These are phyloP conservation scores for Hyphodiscus sp. DNA, from an alignment of 2,329 filamentous ascomycete genomes.

Conservation along the genomic window DNA sequence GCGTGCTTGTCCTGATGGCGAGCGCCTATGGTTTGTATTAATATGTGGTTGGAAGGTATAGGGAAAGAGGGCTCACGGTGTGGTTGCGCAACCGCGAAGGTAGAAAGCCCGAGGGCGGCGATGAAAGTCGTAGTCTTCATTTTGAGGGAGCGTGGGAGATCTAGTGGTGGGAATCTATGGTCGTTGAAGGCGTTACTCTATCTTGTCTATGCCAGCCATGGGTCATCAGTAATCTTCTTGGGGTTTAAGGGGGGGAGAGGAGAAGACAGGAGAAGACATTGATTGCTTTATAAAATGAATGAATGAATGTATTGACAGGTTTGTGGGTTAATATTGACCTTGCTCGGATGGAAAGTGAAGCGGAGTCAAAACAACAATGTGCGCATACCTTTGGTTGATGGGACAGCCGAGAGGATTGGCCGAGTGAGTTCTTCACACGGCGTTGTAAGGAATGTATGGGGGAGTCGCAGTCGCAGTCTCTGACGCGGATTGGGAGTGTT, in stretches of 20 bases:
- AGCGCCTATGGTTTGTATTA: slow-evolving; percentile 4
- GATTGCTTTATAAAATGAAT: too few relatives aligned
- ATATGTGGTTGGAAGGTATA: not conserved
- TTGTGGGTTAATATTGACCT: too few relatives aligned
- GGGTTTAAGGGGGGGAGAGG: not conserved
- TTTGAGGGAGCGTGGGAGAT: slow-evolving; percentile 13
- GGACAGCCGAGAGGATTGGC: not conserved
- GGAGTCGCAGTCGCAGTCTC: not conserved
- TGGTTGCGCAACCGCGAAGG: slow-evolving; percentile 23
- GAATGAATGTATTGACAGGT: not conserved
- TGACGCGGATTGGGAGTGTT: not conserved
- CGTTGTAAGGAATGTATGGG: not conserved
- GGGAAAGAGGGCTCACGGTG: not conserved
- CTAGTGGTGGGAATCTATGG: not conserved
- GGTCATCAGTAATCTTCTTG: not conserved
- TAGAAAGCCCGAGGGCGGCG: slow-evolving; percentile 34
- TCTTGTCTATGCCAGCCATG: not conserved
- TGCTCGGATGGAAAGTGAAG: not conserved
- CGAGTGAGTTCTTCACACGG: not conserved
- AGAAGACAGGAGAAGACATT: too few relatives aligned
- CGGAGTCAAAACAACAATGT: not conserved
- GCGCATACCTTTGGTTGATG: not conserved
- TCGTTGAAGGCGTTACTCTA: not conserved
- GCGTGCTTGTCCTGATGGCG: slow-evolving; percentile 22
- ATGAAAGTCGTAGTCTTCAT: slow-evolving; percentile 40